phyloP scores from a whole-genome alignment of 2,329 filamentous ascomycete genomes.

The Neoarthrinium moseri region DNA sequence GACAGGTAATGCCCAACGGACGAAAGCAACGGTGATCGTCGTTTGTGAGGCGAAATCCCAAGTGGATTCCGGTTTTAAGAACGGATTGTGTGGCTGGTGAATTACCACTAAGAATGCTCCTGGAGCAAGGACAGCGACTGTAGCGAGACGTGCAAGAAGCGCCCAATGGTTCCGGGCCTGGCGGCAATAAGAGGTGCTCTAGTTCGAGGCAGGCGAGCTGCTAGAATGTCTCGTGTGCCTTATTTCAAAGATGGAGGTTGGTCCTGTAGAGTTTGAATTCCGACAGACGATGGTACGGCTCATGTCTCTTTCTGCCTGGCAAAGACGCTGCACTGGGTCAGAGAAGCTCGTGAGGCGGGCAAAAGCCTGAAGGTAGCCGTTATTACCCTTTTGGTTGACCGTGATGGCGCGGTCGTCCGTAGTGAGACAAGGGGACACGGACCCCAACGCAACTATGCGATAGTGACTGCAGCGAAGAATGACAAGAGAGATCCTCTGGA shows the following conservation, averaged over 20 bases:
- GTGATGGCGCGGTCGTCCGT: slow-evolving; percentile 10
- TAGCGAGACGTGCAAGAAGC: no score
- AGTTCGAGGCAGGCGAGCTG: no score
- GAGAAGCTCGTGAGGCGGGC: no score
- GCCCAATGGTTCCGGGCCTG: no score
- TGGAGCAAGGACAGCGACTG: neutral
- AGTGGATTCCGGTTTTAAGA: neutral
- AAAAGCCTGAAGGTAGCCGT: neutral
- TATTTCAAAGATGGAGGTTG: slow-evolving; percentile 6
- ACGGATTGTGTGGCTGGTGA: slow-evolving; percentile 9
- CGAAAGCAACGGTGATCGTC: slow-evolving; percentile 7
- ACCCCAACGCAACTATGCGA: slow-evolving; percentile 2
- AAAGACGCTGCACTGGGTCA: no score
- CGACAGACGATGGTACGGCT: neutral
- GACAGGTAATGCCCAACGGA: slow-evolving; percentile 7
- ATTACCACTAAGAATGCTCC: neutral
- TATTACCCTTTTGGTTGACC: slow-evolving; percentile 10
- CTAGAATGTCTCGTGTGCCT: neutral
- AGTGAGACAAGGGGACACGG: neutral
- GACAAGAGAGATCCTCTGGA: neutral
- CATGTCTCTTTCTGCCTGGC: slow-evolving; percentile 2
- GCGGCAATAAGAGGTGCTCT: no score
- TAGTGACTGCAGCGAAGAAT: neutral
- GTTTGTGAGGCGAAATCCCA: slow-evolving; percentile 8
- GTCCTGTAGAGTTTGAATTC: slow-evolving; percentile 6